Percentiles rank a stretch among this genome's conserved stretches.
Evolutionary conservation across 2,329 filamentous ascomycete species (phyloP).

Genomic region (Cordyceps cateniannulata): DNA sequence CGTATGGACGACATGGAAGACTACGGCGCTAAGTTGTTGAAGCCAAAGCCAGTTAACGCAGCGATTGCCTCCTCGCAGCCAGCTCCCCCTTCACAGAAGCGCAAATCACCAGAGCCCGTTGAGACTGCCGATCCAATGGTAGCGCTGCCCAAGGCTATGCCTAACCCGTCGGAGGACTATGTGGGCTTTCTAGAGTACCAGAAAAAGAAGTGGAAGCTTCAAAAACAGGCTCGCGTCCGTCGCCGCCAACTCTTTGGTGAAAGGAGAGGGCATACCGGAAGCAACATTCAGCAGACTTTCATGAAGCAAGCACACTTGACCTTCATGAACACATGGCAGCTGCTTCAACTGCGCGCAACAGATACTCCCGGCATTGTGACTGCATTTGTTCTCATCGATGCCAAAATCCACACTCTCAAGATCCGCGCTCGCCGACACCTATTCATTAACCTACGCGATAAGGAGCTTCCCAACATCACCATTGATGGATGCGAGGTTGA

Average conservation of each 20-base stretch:
- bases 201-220: conserved; percentile 98
- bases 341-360: conserved; percentile 78
- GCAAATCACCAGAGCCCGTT: conserved; percentile 64
- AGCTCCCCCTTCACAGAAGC: conserved; percentile 50
- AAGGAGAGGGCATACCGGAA: conserved; percentile 45
- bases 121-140: conserved; percentile 73
- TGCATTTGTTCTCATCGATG: conserved; percentile 88
- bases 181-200: conserved; percentile 84
- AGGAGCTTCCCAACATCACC: conserved; percentile 81
- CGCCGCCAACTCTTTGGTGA: conserved; percentile 92
- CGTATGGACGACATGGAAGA: conserved; percentile 71
- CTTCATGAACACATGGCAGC: conserved; percentile 91
- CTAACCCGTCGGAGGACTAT: conserved; percentile 80
- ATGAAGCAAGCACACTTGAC: conserved; percentile 85
- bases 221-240: conserved; percentile 80
- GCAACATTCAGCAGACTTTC: conserved; percentile 64
- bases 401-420: conserved; percentile 82
- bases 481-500: conserved; percentile 82
- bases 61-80: conserved; percentile 51
- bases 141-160: conserved; percentile 75
- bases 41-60: conserved; percentile 52
- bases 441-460: conserved; percentile 84
- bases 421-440: conserved; percentile 83
- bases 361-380: conserved; percentile 80
- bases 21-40: conserved; percentile 62